These are phyloP conservation scores for Phaeosphaeriaceae sp. DNA, from an alignment of 2,329 filamentous ascomycete species.

Conservation along the genomic window DNA sequence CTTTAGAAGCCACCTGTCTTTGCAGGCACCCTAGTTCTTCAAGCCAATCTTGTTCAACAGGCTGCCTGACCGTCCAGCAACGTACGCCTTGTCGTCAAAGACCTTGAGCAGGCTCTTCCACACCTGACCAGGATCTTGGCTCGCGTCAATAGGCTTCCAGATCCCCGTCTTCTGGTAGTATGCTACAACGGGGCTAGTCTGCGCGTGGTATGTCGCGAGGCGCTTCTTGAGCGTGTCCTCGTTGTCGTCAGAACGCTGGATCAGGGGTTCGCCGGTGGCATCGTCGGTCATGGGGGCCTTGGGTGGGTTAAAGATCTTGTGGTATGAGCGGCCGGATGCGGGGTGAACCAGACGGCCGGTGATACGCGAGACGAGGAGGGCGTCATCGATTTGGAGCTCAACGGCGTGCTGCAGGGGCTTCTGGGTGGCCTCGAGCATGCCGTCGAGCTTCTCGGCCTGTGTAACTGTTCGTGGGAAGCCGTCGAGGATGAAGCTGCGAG, in stretches of 20 bases:
- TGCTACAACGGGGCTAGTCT: conserved; percentile 89
- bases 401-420: conserved; percentile 93
- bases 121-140: conserved; percentile 92
- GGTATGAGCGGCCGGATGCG: conserved; percentile 94
- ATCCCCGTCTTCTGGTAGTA: conserved; percentile 99
- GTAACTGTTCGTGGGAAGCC: conserved; percentile 97
- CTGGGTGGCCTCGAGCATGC: conserved; percentile 80
- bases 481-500: conserved; percentile 90
- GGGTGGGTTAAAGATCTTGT: conserved; percentile 98
- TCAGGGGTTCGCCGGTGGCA: conserved; percentile 92
- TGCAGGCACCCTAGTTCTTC: conserved; percentile 51
- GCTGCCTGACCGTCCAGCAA: conserved; percentile 49
- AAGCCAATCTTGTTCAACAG: conserved; percentile 64
- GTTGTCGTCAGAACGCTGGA: conserved; percentile 97
- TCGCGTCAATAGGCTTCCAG: conserved; percentile 94
- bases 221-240: conserved; percentile 95
- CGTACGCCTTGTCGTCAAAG: conserved; percentile 67
- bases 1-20: not conserved
- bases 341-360: conserved; percentile 96
- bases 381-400: conserved; percentile 96
- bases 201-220: conserved; percentile 88
- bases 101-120: conserved; percentile 92
- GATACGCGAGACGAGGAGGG: conserved; percentile 91
- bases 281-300: conserved; percentile 95
- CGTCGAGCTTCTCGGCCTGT: conserved; percentile 92